Evolutionary conservation across 352 stramenopile genomes (phyloP).

Genomic region (Pythium vanterpoolii): DNA sequence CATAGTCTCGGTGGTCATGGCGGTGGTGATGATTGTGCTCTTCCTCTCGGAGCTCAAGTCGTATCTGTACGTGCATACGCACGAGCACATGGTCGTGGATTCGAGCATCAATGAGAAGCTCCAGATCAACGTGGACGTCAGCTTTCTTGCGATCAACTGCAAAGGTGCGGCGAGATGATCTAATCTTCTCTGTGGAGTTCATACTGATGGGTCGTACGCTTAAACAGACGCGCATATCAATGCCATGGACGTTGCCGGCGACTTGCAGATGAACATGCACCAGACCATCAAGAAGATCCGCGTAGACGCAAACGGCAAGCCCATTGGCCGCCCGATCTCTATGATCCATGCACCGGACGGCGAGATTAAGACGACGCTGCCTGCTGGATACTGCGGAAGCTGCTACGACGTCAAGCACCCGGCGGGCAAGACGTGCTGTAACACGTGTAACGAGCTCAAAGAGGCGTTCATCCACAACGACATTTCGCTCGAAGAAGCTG

Average conservation of each 20-base stretch:
- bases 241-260: slow-evolving; percentile 97
- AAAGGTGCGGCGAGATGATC: slow-evolving; percentile 45
- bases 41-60: slow-evolving; percentile 86
- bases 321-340: slow-evolving; percentile 55
- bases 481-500: slow-evolving; percentile 68
- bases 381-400: slow-evolving; percentile 91
- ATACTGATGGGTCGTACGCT: background rate
- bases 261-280: slow-evolving; percentile 96
- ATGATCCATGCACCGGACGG: slow-evolving; percentile 33
- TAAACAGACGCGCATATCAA: slow-evolving; percentile 94
- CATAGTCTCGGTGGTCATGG: slow-evolving; percentile 79
- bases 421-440: slow-evolving; percentile 69
- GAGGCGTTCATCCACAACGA: slow-evolving; percentile 78
- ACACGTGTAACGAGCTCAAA: slow-evolving; percentile 82
- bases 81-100: slow-evolving; percentile 96
- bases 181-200: background rate
- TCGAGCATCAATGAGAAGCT: slow-evolving; percentile 93
- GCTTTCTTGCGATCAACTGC: slow-evolving; percentile 96
- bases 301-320: slow-evolving; percentile 67
- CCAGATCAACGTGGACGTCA: slow-evolving; percentile 97
- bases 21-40: slow-evolving; percentile 88
- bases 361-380: slow-evolving; percentile 43
- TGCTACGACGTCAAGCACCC: slow-evolving; percentile 91
- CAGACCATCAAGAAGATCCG: slow-evolving; percentile 94
- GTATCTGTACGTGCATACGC: slow-evolving; percentile 77